Conservation (phyloP, 139 green algal species). For the Limnomonas spitsbergensis region DNA sequence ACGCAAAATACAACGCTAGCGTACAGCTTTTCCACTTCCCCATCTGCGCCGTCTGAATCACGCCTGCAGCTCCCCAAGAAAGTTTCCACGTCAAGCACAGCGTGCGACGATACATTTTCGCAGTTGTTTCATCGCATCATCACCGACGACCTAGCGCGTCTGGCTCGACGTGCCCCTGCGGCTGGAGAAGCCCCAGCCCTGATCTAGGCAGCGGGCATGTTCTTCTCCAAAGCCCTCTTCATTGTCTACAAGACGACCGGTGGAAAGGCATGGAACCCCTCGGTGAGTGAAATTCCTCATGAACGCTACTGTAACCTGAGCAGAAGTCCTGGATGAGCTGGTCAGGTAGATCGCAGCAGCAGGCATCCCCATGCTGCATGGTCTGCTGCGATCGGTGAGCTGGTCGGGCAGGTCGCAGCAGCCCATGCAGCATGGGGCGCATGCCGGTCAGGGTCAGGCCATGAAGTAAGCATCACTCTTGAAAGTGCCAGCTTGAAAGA, state of each 20-base stretch:
- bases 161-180: too few relatives aligned
- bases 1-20: too few relatives aligned
- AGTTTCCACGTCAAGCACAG: too few relatives aligned
- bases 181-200: too few relatives aligned
- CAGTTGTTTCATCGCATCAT: too few relatives aligned
- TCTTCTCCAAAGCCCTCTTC: constrained; percentile 36
- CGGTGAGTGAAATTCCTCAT: not conserved
- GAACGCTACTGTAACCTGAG: not conserved
- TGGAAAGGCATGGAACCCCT: constrained; percentile 65
- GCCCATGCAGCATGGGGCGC: not conserved
- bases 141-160: too few relatives aligned
- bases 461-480: not conserved
- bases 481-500: not conserved
- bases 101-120: too few relatives aligned
- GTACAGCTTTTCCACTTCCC: too few relatives aligned
- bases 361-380: not conserved
- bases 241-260: constrained; percentile 65
- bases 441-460: not conserved
- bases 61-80: too few relatives aligned
- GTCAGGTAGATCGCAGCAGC: not conserved
- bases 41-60: too few relatives aligned
- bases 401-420: not conserved
- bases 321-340: too few relatives aligned
- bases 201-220: too few relatives aligned
- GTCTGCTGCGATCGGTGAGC: not conserved